These are phyloP conservation scores for Cystobasidium slooffiae DNA, from an alignment of 1,284 basidiomycete genomes.

Conservation along the genomic window DNA sequence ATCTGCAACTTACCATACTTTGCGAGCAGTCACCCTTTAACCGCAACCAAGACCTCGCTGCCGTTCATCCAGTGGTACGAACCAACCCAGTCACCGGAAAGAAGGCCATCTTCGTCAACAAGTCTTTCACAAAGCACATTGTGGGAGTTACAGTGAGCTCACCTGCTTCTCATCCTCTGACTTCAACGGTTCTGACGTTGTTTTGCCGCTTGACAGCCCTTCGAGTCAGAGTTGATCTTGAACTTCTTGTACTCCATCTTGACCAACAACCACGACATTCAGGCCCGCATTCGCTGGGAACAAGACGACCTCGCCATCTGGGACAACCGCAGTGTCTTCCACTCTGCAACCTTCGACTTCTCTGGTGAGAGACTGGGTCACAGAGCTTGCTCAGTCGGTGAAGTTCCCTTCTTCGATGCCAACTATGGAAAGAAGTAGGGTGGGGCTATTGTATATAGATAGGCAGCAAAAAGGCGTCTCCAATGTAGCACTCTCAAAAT, in stretches of 20 bases:
- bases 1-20: background rate
- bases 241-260: constrained; percentile 60
- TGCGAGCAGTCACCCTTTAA: constrained; percentile 15
- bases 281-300: constrained; percentile 63
- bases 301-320: constrained; percentile 57
- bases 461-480: background rate
- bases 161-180: constrained; percentile 44
- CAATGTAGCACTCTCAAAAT: background rate
- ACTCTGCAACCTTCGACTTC: constrained; percentile 57
- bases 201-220: constrained; percentile 12
- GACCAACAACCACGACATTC: constrained; percentile 57
- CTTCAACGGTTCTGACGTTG: background rate
- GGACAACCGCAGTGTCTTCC: constrained; percentile 62
- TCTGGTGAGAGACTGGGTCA: constrained; percentile 61
- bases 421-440: constrained; percentile 51
- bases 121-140: constrained; percentile 68
- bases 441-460: background rate
- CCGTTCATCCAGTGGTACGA: constrained; percentile 62
- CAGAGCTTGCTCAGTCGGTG: constrained; percentile 68
- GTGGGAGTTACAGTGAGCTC: constrained; percentile 60
- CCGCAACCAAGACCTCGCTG: constrained; percentile 59
- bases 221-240: constrained; percentile 59
- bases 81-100: constrained; percentile 68
- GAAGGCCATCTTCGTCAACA: constrained; percentile 69
- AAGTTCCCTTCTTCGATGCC: constrained; percentile 67